Evolutionary conservation across 1,284 basidiomycete species (phyloP).

Genomic region (Leccinum pachyderme): DNA sequence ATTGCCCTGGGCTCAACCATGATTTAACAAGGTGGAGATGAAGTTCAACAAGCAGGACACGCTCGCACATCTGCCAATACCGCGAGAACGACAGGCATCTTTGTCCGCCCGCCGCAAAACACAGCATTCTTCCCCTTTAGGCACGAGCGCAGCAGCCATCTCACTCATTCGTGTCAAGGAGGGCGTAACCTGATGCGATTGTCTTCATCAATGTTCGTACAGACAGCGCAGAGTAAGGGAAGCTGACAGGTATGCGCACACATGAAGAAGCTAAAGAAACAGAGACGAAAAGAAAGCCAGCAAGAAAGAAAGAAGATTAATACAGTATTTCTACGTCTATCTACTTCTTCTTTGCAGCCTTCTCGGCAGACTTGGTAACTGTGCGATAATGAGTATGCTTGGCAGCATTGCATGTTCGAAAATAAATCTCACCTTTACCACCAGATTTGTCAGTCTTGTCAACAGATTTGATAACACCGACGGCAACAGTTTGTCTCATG

Average conservation of each 20-base stretch:
- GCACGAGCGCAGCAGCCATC: not conserved
- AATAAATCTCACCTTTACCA: conserved; percentile 68
- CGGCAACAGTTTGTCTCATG: conserved; percentile 97
- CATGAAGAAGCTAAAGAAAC: conserved; percentile 34
- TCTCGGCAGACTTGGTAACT: conserved; percentile 96
- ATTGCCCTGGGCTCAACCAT: conserved; percentile 37
- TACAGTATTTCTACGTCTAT: conserved; percentile 69
- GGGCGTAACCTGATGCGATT: conserved; percentile 23
- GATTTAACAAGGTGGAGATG: not conserved
- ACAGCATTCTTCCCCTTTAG: too few relatives aligned
- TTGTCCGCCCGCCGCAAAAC: too few relatives aligned
- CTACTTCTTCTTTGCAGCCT: conserved; percentile 96
- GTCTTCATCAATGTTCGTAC: conserved; percentile 55
- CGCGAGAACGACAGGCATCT: too few relatives aligned
- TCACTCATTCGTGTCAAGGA: not conserved
- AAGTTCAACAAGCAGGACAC: not conserved
- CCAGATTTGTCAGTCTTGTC: conserved; percentile 87
- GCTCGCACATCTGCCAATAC: not conserved
- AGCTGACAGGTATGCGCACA: conserved; percentile 43
- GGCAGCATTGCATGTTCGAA: conserved; percentile 7
- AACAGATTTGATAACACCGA: conserved; percentile 96
- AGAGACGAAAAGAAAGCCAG: conserved; percentile 35
- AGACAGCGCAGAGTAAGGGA: conserved; percentile 29
- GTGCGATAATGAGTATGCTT: conserved; percentile 21
- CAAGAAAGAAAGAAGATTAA: conserved; percentile 47